Evolutionary conservation across 352 stramenopile genomes (phyloP).

Genomic region (Phytophthora pseudosyringae): DNA sequence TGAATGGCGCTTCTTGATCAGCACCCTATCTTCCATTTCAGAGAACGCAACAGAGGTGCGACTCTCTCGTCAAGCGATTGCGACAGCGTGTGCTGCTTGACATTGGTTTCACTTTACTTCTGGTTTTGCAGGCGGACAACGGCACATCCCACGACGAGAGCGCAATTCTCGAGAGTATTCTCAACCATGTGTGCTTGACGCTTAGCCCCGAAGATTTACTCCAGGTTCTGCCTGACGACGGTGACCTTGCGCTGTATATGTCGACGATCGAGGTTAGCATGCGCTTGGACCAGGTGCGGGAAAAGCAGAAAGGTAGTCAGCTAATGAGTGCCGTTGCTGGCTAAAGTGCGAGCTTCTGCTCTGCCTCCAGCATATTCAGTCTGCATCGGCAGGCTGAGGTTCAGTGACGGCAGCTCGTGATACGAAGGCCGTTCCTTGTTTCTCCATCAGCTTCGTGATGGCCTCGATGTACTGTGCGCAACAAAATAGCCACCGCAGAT

Average conservation of each 20-base stretch:
- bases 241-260: constrained; percentile 77
- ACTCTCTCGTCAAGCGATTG: constrained; percentile 1
- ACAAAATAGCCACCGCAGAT: not conserved
- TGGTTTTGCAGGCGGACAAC: constrained; percentile 8
- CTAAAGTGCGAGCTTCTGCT: constrained; percentile 8
- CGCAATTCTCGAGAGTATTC: constrained; percentile 63
- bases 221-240: constrained; percentile 79
- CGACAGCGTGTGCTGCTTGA: not conserved
- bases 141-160: constrained; percentile 34
- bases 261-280: constrained; percentile 74
- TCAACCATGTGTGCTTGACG: constrained; percentile 76
- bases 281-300: constrained; percentile 48
- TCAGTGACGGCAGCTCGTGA: constrained; percentile 32
- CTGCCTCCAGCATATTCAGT: constrained; percentile 19
- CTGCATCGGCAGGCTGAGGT: constrained; percentile 16
- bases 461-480: constrained; percentile 66
- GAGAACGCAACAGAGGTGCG: constrained; percentile 46
- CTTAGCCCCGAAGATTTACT: constrained; percentile 78
- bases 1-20: constrained; percentile 81
- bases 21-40: constrained; percentile 60
- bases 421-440: constrained; percentile 42
- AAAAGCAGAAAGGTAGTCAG: constrained; percentile 36
- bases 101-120: constrained; percentile 5
- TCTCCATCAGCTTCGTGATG: constrained; percentile 70
- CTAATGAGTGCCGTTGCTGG: constrained; percentile 25